These are phyloP conservation scores for Casuarina cunninghamiana DNA, from an alignment of 306 rosid genomes.

Conservation along the genomic window DNA sequence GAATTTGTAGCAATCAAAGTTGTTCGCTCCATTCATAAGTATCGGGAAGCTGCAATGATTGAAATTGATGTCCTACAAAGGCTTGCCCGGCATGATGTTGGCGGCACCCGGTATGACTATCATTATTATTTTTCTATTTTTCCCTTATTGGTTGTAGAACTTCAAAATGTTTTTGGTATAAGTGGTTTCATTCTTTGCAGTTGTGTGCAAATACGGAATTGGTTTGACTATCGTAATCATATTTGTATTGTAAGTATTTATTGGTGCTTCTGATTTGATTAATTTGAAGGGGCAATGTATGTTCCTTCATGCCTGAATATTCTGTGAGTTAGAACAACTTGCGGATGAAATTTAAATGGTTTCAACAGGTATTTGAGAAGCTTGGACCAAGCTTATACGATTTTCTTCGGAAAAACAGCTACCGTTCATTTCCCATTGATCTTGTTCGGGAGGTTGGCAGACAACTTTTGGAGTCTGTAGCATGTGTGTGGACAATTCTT, in stretches of 20 bases:
- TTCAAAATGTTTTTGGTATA: slow-evolving; percentile 56
- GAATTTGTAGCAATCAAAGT: slow-evolving; percentile 72
- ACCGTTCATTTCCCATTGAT: slow-evolving; percentile 88
- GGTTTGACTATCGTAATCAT: slow-evolving; percentile 96
- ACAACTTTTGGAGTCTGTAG: slow-evolving; percentile 95
- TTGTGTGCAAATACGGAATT: slow-evolving; percentile 95
- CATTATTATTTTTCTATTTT: slow-evolving; percentile 1
- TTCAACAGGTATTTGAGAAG: slow-evolving; percentile 89
- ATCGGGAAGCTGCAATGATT: slow-evolving; percentile 80
- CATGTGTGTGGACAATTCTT: slow-evolving; percentile 88
- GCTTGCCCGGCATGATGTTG: slow-evolving; percentile 64
- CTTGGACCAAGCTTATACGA: slow-evolving; percentile 94
- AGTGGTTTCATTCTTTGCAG: slow-evolving; percentile 81
- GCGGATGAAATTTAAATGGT: slow-evolving; percentile 86
- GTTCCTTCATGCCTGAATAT: slow-evolving; percentile 64
- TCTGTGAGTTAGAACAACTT: slow-evolving; percentile 71
- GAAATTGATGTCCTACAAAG: slow-evolving; percentile 71
- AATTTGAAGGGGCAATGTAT: slow-evolving; percentile 48
- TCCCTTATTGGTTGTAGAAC: slow-evolving; percentile 37
- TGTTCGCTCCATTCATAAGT: slow-evolving; percentile 66
- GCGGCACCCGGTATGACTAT: slow-evolving; percentile 64
- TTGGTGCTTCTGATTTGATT: slow-evolving; percentile 60
- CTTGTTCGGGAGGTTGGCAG: slow-evolving; percentile 92
- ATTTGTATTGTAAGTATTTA: slow-evolving; percentile 86
- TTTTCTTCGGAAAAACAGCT: slow-evolving; percentile 92